Base-by-base conservation (phyloP, 2,329 filamentous ascomycete species). In the Coniella lustricola region DNA sequence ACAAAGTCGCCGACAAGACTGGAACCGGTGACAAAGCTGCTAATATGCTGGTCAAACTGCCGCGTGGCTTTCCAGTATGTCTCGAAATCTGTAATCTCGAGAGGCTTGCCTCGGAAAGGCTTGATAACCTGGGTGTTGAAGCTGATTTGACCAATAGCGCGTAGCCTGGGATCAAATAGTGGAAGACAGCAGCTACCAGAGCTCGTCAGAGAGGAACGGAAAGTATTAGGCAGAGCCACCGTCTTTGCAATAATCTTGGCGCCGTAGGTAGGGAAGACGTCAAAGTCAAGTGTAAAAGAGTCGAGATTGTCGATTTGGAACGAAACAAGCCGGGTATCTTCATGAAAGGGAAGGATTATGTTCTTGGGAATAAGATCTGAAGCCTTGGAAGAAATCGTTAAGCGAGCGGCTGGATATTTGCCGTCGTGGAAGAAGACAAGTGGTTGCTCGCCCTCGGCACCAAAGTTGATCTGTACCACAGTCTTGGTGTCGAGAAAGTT, bases 51-150 rank as follows among this genome's bases (percentile, higher is more conserved):
- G 63, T 95, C 89, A 41, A 93, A 78, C 58, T 95, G 90, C 60
- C 90, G 95, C 1, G 93, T 98, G 0, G 91, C 91, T 67, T 97
- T 98, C 93, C 93, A 98, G 67, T 98, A 98, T 0, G 93, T 97
- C 54, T 95, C 93, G 59, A 97, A 98, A 61, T 97, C 90, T 1
- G 93, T 95, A 52, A 98, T 96, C 65, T 98, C 93, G 18, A 98
- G 73, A 3, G 93, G 90, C 52, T 90, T 85, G 7, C 93, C 91
- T 54, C 84, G 82, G 69, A 97, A 98, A 0, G 93, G 93, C 61
- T 95, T 96, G 64, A 98, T 94, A 21, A 97, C 89, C 63, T 97
- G 90, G 48, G 89, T 95, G 55, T 87, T 87, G 72, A 98, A 98
- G 55, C 82, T 89, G 56, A 97, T 88, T 60, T 95, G 87, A 5